phyloP scores from a whole-genome alignment of 345 rosid genomes.

The Citrus reticulata region DNA sequence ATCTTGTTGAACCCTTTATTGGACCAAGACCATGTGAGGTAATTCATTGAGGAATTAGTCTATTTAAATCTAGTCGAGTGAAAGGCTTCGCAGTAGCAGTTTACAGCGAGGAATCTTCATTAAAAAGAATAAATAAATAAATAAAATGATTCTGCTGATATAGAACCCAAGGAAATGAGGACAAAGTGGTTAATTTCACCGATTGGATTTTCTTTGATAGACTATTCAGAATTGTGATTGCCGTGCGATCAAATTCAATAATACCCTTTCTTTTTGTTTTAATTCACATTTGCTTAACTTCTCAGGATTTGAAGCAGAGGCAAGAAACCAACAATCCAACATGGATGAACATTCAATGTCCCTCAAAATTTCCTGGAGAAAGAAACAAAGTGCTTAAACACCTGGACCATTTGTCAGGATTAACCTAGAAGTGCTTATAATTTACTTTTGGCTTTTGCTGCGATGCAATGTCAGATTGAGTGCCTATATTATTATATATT shows the following conservation, averaged over 20 bases:
- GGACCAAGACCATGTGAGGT: slow-evolving; percentile 28
- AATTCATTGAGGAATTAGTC: slow-evolving; percentile 7
- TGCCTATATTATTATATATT: not conserved
- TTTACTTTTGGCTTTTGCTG: not conserved
- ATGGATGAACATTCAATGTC: not conserved
- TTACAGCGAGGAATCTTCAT: slow-evolving; percentile 7
- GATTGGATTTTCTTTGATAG: slow-evolving; percentile 14
- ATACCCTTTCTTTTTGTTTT: not conserved
- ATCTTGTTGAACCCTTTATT: slow-evolving; percentile 8
- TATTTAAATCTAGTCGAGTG: not conserved
- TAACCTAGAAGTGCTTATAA: not conserved
- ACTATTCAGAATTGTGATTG: no score
- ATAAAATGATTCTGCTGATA: slow-evolving; percentile 12
- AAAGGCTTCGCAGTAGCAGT: not conserved
- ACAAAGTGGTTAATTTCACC: slow-evolving; percentile 31
- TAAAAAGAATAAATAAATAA: not conserved
- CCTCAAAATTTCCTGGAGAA: not conserved
- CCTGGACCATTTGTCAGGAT: not conserved
- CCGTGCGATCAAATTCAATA: not conserved
- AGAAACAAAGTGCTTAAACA: not conserved
- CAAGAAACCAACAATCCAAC: not conserved
- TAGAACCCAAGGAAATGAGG: slow-evolving; percentile 29
- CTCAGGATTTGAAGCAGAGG: not conserved
- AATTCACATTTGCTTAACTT: not conserved
- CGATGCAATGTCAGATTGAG: not conserved